These are phyloP conservation scores for Hydrangea macrophylla DNA, from an alignment of 148 eudicot species.

Conservation along the genomic window DNA sequence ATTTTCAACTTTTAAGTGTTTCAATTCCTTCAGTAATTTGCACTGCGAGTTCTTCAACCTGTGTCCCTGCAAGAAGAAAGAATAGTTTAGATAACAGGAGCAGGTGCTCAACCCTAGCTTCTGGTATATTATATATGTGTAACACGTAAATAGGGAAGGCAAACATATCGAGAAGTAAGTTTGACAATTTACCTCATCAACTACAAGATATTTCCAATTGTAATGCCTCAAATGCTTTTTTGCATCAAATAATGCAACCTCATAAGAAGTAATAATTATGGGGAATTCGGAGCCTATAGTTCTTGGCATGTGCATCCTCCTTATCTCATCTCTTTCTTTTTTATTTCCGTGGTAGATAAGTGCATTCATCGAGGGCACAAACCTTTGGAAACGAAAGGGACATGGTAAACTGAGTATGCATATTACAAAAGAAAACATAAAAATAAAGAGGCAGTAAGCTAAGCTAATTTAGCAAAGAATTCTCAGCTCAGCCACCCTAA, in stretches of 20 bases:
- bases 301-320: conserved; percentile 81
- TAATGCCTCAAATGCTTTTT: conserved; percentile 66
- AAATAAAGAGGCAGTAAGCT: not conserved
- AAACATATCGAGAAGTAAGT: not conserved
- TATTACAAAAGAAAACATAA: not conserved
- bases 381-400: conserved; percentile 39
- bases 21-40: conserved; percentile 66
- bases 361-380: conserved; percentile 74
- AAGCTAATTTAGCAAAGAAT: not conserved
- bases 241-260: conserved; percentile 75
- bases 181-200: conserved; percentile 70
- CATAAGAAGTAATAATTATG: conserved; percentile 85
- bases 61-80: conserved; percentile 63
- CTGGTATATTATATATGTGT: not conserved
- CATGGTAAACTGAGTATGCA: not conserved
- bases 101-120: not conserved
- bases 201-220: conserved; percentile 90
- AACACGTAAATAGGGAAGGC: not conserved
- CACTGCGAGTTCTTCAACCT: conserved; percentile 89
- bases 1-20: conserved; percentile 63
- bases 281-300: conserved; percentile 72
- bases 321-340: conserved; percentile 55
- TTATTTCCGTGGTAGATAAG: conserved; percentile 83
- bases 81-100: conserved; percentile 8
- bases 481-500: not conserved